Base-by-base conservation (phyloP, 495 filamentous ascomycete species). In the Aspergillus campestris region DNA sequence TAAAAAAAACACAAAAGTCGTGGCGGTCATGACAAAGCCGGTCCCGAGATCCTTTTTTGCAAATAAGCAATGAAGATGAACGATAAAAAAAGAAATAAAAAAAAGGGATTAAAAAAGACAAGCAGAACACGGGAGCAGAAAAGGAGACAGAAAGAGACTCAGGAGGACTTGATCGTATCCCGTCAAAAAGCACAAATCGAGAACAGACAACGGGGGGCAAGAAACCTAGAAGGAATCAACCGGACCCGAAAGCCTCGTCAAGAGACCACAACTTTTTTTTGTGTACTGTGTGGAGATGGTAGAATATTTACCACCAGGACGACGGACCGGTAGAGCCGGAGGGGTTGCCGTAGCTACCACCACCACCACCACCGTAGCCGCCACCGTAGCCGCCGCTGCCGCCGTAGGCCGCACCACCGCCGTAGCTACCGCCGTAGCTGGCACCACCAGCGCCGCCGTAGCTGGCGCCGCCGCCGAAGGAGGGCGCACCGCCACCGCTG, bases 301-400 rank as follows among this genome's bases (percentile, higher is more conserved):
- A 24, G 4, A 24, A 24, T 55, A 60, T 81, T 77, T 95, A 96
- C 92, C 91, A 98, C 92, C 92, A 98, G 52, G 84, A 90, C 50
- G 81, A 87, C 64, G 86, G 84, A 53, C 84, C 85, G 47, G 82
- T 84, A 54, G 82, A 73, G 56, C 87, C 88, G 44, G 83, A 83
- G 46, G 88, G 88, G 71, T 94, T 94, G 61, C 89, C 90, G 64
- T 89, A 88, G 56, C 75, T 61, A 50, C 84, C 81, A 50, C 69
- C 69, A 42, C 66, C 69, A 31, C 73, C 70, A 45, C 71, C 66
- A 30, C 67, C 66, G 44, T 38, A 50, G 47, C 61, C 55, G 57
- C 60, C 62, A 8, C 60, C 56, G 30, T 52, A 59, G 34, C 62
- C 49, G 40, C 60, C 56, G 31, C 67, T 49, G n/a, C 48, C 48